Percentiles rank a stretch among this genome's conserved stretches.
Evolutionary conservation across 768 basidiomycete genomes (phyloP).

Genomic region (Gymnopilus junonius): DNA sequence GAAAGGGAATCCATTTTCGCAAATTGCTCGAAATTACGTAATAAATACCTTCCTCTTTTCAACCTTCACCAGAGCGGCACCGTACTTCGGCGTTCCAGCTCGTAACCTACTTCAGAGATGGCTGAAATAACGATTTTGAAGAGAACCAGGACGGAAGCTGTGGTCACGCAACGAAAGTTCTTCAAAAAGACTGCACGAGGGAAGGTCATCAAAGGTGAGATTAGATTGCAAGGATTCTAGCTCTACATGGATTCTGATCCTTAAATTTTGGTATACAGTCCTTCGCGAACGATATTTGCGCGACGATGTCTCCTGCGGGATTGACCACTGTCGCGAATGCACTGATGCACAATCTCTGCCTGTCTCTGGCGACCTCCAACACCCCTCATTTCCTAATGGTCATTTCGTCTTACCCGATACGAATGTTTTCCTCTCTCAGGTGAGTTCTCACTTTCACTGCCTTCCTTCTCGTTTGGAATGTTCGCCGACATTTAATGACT

Average conservation of each 20-base stretch:
- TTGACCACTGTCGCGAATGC: slow-evolving; percentile 72
- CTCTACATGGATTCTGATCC: background rate
- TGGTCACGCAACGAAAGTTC: slow-evolving; percentile 86
- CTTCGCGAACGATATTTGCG: slow-evolving; percentile 93
- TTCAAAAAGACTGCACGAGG: slow-evolving; percentile 95
- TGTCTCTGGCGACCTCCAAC: slow-evolving; percentile 55
- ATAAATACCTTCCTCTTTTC: background rate
- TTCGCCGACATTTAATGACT: slow-evolving; percentile 17
- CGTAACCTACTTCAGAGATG: slow-evolving; percentile 26
- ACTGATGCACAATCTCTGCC: slow-evolving; percentile 52
- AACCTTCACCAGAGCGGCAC: background rate
- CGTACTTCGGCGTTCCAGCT: background rate
- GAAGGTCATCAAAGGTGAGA: slow-evolving; percentile 88
- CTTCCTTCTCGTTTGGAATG: background rate
- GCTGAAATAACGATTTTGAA: slow-evolving; percentile 75
- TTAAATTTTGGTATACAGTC: slow-evolving; percentile 49
- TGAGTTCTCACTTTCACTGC: slow-evolving; percentile 29
- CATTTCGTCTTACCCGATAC: slow-evolving; percentile 93
- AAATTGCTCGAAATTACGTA: background rate
- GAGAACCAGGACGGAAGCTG: slow-evolving; percentile 70
- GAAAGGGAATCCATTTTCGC: background rate
- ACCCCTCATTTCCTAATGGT: slow-evolving; percentile 62
- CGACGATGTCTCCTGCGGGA: slow-evolving; percentile 89
- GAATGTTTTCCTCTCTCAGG: slow-evolving; percentile 93
- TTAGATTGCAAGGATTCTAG: too few species aligned